Base-by-base conservation (phyloP, 306 rosid species). In the Glycine latifolia region DNA sequence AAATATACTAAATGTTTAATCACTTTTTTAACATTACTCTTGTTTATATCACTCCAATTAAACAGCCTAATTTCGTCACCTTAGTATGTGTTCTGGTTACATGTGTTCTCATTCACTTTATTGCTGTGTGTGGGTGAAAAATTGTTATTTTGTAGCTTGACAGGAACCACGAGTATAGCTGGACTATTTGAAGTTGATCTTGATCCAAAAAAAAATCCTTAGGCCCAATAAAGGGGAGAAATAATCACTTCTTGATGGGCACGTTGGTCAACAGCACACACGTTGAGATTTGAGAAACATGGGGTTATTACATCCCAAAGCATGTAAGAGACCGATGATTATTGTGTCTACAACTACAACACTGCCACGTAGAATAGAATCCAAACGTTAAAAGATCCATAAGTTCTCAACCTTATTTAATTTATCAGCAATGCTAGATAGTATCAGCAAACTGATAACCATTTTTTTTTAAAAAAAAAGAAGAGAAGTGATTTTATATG, bases 171-270 rank as follows among this genome's bases (percentile, higher is more conserved):
- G 10, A 55, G 20, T 9, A 41, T 67, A 70, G 48, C 17, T 53
- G 50, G 86, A 68, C 35, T 55, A 71, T 15, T 15, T 33, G 68
- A 63, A 10, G 55, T 8, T 54, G 75, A 15, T 41, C 33, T 65
- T 33, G 76, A 63, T 78, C 83, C 86, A 83, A 17, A 44, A 17
- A 9, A 9, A 41, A 10, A 31, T 3, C 2, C 1, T 5, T 12
- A 31, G 76, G 83, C 80, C 86, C 83, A 83, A 83, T 65, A 53
- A 62, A 71, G 7, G 60, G 41, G n/a, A 61, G 50, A 62, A 44
- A 67, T 63, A 62, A 26, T 11, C 37, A 37, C 44, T 39, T 4
- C 68, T 71, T 71, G 78, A 53, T 39, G 75, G 67, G 68, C 46
- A 50, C 54, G 63, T 77, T 35, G 79, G 56, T 20, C 13, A 62